Evolutionary conservation across 805 yeast genomes (phyloP), one percentile per base, ranked within the genome.

Genomic region (Wickerhamiella kurtzmanii): DNA sequence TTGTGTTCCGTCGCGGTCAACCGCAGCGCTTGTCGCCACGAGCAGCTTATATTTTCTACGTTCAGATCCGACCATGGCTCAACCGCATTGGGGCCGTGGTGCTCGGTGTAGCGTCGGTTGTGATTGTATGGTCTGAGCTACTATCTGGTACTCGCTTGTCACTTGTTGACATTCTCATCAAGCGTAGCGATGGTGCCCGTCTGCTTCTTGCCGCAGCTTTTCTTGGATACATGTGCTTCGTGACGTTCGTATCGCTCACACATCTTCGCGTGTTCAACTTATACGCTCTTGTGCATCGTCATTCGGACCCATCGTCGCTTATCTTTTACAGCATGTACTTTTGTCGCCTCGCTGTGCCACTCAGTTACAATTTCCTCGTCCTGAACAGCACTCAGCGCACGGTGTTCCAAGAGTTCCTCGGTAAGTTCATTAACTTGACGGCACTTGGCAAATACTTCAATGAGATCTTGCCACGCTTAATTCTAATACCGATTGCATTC

Each of bases 261-360:
- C 72, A 75, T 42, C 70, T 84, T 49, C 76, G 79, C 50, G 65
- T 85, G 4, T 85, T 85, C 69, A 80, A 81, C 58, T 71, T 81
- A 61, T 85, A 83, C 60, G 87, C 82, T 50, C 69, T 85, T 48
- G 86, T 82, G 13, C 77, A 80, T 17, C 72, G 72, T 51, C 73
- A 77, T 45, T 79, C 89, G 0, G 89, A 81, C 58, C 80, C 84
- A 0, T 81, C 83, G 0, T 77, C 85, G 15, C 73, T 82, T 19
- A 71, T 84, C 32, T 85, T 84, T 59, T 85, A 82, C 60, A 77
- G 87, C 18, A 80, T 82, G 56, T 84, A 85, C 56, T 78, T 84
- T 17, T 81, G 88, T 44, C 76, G 95, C 52, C 67, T 85, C 59
- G 82, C 94, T 0, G 79, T 85, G 11, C 95, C 95, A 9, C 67